These are phyloP conservation scores for Arxiozyma bovina DNA, from an alignment of 1,139 yeast species.

Conservation along the genomic window DNA sequence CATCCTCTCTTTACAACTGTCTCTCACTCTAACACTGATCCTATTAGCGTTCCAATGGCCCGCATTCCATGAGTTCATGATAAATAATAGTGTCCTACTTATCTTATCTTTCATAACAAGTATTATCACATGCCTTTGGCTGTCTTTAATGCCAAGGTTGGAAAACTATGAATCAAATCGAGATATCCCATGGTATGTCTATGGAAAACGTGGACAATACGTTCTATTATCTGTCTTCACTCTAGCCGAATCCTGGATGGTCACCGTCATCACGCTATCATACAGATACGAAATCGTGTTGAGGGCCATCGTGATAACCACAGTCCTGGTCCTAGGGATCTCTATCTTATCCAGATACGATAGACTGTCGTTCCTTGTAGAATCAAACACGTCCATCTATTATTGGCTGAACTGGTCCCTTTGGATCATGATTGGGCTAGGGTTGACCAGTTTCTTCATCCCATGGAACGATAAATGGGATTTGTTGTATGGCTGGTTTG, in stretches of 20 bases:
- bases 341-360: conserved; percentile 74
- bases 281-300: conserved; percentile 58
- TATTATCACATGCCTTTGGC: conserved; percentile 47
- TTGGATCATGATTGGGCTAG: conserved; percentile 66
- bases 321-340: conserved; percentile 63
- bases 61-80: conserved; percentile 47
- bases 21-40: conserved; percentile 55
- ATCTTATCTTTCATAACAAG: conserved; percentile 50
- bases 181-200: conserved; percentile 27
- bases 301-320: conserved; percentile 64
- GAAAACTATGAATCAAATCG: conserved; percentile 44
- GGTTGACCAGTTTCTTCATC: conserved; percentile 61
- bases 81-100: conserved; percentile 53
- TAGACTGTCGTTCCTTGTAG: conserved; percentile 68
- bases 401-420: conserved; percentile 45
- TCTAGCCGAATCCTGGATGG: conserved; percentile 59
- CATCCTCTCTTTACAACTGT: conserved; percentile 55
- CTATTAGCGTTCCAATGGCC: conserved; percentile 43
- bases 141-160: conserved; percentile 50
- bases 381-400: conserved; percentile 48
- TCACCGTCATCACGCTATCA: conserved; percentile 60
- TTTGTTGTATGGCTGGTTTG: conserved; percentile 58
- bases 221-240: conserved; percentile 59
- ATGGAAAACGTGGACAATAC: conserved; percentile 37
- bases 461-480: conserved; percentile 43